Evolutionary conservation across 495 filamentous ascomycete genomes (phyloP), one percentile per base, ranked within the genome.

Genomic region (Usnea hakonensis): DNA sequence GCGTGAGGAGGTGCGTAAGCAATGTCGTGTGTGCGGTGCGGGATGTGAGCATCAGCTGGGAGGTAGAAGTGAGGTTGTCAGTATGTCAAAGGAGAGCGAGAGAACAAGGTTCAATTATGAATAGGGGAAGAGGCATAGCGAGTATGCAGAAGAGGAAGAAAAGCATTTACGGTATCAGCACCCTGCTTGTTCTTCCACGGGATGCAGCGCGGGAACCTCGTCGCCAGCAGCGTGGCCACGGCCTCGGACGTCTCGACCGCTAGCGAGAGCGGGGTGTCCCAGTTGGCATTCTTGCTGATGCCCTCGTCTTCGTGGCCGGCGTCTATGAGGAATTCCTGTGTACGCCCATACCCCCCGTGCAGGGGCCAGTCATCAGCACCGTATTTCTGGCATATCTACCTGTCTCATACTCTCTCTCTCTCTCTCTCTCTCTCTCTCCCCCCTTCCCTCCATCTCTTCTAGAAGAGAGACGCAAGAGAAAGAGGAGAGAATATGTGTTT

Each of bases 251-350:
- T 77, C 9, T 73, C 70, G 19, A 83, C 78, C 19, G 87, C 85
- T 21, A 87, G 75, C 77, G 67, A 68, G 40, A 85, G 80, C 5
- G 90, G 85, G 0, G 89, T 93, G 62, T 90, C 83, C 68, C 87
- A 81, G 36, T 84, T 75, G 66, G 84, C 81, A 70, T 93, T 92
- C 62, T 85, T 80, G 46, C 82, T 82, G 53, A 90, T 81, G 43
- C 79, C 78, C 30, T 75, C 76, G 43, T 73, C 68, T 60, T 70
- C 67, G 36, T 70, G 68, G 52, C 68, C 68, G 23, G 55, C 58
- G 21, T 67, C 63, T 52, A 70, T 65, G 4, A 70, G 60, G 65
- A 63, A 69, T 9, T 67, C 63, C 68, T 69, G 19, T 30, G n/a
- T n/a, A n/a, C n/a, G 1, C 28, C 23, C 21, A 37, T 0, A n/a